Percentiles rank a stretch among this genome's conserved stretches.
These are phyloP conservation scores for Scutellaria barbata DNA, from an alignment of 257 asterid genomes.

Conservation along the genomic window DNA sequence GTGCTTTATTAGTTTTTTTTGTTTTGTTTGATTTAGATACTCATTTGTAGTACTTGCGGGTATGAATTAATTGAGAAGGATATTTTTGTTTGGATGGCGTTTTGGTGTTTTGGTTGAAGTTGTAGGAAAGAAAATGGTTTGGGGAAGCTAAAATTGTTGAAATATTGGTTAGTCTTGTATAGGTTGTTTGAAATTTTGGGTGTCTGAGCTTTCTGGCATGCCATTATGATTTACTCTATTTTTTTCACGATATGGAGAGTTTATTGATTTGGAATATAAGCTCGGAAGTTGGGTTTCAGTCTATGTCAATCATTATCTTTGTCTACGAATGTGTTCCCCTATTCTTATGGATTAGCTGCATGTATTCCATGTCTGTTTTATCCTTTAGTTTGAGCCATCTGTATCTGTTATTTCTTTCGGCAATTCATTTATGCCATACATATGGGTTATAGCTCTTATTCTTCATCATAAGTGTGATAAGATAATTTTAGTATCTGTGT, in stretches of 20 bases:
- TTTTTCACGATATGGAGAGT: neutral
- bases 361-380: neutral
- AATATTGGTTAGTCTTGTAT: neutral
- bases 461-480: neutral
- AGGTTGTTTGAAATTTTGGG: neutral
- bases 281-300: conserved; percentile 3
- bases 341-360: neutral
- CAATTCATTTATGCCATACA: neutral
- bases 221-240: neutral
- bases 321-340: neutral
- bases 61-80: neutral
- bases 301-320: neutral
- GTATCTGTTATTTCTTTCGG: neutral
- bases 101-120: neutral
- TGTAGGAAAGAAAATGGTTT: neutral
- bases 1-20: neutral
- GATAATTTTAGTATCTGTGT: neutral
- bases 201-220: neutral
- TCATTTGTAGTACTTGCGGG: neutral
- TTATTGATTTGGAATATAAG: neutral
- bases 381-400: neutral
- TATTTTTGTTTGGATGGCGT: neutral
- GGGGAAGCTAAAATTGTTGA: neutral
- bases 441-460: neutral
- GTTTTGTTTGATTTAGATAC: neutral